These are phyloP conservation scores for Alternaria atra DNA, from an alignment of 2,329 filamentous ascomycete genomes.

Conservation along the genomic window DNA sequence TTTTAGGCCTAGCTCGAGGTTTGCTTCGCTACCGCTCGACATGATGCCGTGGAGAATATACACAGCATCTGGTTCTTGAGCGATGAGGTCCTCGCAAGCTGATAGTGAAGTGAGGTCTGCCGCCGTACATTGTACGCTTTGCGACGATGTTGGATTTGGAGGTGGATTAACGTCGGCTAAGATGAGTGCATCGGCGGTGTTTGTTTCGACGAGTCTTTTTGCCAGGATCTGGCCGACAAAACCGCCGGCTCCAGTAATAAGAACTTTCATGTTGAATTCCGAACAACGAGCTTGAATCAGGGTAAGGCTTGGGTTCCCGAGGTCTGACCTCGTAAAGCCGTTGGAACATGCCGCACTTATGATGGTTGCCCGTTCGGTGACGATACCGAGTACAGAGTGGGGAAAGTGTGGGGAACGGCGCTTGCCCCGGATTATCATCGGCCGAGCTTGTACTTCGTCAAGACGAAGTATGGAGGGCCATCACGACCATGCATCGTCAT, in stretches of 20 bases:
- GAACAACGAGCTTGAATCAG: background rate
- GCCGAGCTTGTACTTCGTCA: slow-evolving; percentile 7
- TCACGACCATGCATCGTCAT: background rate
- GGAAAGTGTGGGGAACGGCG: slow-evolving; percentile 25
- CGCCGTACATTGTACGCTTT: slow-evolving; percentile 60
- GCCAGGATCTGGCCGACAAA: slow-evolving; percentile 72
- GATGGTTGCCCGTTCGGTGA: slow-evolving; percentile 14
- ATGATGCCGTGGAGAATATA: slow-evolving; percentile 75
- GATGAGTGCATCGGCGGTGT: slow-evolving; percentile 58
- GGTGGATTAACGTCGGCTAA: slow-evolving; percentile 67
- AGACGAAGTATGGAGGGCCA: background rate
- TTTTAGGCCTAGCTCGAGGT: slow-evolving; percentile 66
- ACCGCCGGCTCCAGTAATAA: slow-evolving; percentile 71
- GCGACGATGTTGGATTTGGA: slow-evolving; percentile 56
- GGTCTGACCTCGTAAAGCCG: background rate
- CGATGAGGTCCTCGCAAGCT: slow-evolving; percentile 36
- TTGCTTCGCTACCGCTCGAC: slow-evolving; percentile 69
- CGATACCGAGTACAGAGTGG: slow-evolving; percentile 20
- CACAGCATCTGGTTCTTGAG: slow-evolving; percentile 43
- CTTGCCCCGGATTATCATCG: slow-evolving; percentile 17
- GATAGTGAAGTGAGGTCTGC: slow-evolving; percentile 61
- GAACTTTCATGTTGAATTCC: slow-evolving; percentile 52
- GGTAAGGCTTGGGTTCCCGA: background rate
- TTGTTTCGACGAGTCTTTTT: slow-evolving; percentile 61
- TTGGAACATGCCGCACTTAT: slow-evolving; percentile 5